Percentiles rank a stretch among this genome's conserved stretches.
phyloP scores from a whole-genome alignment of 2,329 filamentous ascomycete genomes.

The Cordyceps militaris region DNA sequence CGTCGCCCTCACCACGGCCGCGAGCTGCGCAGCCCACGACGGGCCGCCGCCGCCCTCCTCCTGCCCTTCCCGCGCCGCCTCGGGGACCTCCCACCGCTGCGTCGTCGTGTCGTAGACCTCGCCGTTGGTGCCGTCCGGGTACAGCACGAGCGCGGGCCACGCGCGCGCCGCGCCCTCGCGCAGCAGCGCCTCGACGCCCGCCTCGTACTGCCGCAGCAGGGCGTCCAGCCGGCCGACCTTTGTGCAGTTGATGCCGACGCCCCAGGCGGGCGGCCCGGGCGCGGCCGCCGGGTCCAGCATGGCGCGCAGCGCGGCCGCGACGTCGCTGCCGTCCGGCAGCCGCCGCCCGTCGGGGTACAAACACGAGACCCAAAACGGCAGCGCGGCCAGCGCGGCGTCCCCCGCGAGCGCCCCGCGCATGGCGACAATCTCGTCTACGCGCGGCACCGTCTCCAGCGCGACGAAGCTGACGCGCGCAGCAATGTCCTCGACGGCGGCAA shows the following conservation, averaged over 20 bases:
- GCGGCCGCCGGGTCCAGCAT: constrained; percentile 29
- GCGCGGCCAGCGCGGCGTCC: constrained; percentile 19
- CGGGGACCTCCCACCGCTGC: constrained; percentile 49
- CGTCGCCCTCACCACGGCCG: constrained; percentile 32
- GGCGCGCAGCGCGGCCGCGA: constrained; percentile 26
- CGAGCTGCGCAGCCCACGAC: constrained; percentile 41
- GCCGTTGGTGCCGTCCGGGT: constrained; percentile 62
- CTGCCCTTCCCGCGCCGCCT: constrained; percentile 39
- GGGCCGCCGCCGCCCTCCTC: constrained; percentile 17
- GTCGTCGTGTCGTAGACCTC: constrained; percentile 60
- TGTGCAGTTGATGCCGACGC: constrained; percentile 62
- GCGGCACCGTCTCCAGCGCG: constrained; percentile 60
- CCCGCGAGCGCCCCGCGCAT: constrained; percentile 39
- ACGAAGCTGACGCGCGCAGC: constrained; percentile 42
- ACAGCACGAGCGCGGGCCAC: constrained; percentile 53
- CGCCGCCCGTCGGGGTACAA: constrained; percentile 47
- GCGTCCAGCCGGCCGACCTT: constrained; percentile 50
- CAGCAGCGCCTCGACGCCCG: constrained; percentile 34
- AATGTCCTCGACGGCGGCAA: constrained; percentile 34
- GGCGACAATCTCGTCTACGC: constrained; percentile 54
- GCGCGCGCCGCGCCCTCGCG: constrained; percentile 25
- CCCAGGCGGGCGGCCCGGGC: constrained; percentile 39
- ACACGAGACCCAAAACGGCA: constrained; percentile 55
- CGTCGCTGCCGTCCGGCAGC: constrained; percentile 49
- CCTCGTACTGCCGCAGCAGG: constrained; percentile 49